These are phyloP conservation scores for Metschnikowia sp. DNA, from an alignment of 805 yeast species.

Conservation along the genomic window DNA sequence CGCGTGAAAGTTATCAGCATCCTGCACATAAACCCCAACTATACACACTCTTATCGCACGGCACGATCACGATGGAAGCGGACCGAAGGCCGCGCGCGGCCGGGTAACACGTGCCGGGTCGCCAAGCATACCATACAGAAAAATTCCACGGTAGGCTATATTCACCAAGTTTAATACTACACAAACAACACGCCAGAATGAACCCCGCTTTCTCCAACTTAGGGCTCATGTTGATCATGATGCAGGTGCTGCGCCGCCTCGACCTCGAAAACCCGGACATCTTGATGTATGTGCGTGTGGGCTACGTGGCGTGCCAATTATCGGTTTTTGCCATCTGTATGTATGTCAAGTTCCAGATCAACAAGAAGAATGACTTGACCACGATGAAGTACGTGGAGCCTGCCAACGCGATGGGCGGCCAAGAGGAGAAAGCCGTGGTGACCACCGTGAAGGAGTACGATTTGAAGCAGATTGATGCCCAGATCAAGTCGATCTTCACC, in stretches of 20 bases:
- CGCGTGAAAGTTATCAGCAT: too few species aligned
- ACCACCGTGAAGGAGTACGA: constrained; percentile 96
- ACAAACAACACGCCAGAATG: constrained; percentile 39
- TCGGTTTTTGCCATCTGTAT: constrained; percentile 66
- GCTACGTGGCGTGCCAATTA: constrained; percentile 64
- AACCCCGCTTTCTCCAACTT: constrained; percentile 87
- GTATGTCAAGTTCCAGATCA: constrained; percentile 57
- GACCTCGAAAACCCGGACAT: constrained; percentile 83
- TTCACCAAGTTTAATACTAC: neutral
- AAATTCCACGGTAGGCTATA: neutral
- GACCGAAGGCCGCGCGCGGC: neutral
- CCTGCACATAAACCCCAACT: too few species aligned
- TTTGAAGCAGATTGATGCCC: constrained; percentile 74
- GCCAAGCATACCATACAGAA: neutral
- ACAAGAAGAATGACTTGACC: constrained; percentile 81
- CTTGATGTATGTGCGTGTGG: constrained; percentile 69
- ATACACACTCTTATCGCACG: neutral
- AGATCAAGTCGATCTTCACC: constrained; percentile 80
- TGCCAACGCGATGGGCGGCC: constrained; percentile 74
- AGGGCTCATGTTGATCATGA: constrained; percentile 89
- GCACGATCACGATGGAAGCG: neutral
- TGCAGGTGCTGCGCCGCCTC: constrained; percentile 87
- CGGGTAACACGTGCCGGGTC: constrained; percentile 1
- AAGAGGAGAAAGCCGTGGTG: constrained; percentile 71
- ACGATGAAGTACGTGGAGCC: constrained; percentile 89